These are phyloP conservation scores for Mangifera indica DNA, from an alignment of 345 rosid genomes.

Conservation along the genomic window DNA sequence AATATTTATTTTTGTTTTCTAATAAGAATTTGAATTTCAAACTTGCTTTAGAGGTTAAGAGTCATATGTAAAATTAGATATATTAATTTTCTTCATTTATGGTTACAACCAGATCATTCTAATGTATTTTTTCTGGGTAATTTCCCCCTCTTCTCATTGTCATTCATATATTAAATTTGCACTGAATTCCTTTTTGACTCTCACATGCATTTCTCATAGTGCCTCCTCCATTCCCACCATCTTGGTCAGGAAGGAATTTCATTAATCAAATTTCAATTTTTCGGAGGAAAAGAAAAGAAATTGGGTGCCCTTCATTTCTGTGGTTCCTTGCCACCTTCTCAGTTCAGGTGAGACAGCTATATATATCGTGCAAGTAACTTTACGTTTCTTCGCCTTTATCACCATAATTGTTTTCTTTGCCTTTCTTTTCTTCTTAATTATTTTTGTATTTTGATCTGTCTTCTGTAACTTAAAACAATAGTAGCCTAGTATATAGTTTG, in stretches of 20 bases:
- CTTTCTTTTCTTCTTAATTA: not conserved
- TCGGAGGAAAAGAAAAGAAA: constrained; percentile 46
- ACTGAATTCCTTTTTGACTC: constrained; percentile 22
- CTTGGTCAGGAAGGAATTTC: constrained; percentile 74
- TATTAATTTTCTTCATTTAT: not conserved
- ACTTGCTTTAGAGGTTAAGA: not conserved
- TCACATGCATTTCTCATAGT: constrained; percentile 47
- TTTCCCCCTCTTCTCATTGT: constrained; percentile 2
- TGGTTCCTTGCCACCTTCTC: constrained; percentile 68
- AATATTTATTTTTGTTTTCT: too few species aligned
- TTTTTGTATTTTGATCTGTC: not conserved
- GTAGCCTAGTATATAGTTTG: not conserved
- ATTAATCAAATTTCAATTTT: constrained; percentile 53
- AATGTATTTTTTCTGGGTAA: not conserved
- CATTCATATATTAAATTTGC: constrained; percentile 15
- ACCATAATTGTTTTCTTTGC: not conserved
- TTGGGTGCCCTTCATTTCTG: constrained; percentile 73
- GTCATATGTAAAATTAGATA: not conserved
- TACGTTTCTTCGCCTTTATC: not conserved
- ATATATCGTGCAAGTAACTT: constrained; percentile 2
- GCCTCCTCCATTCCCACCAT: constrained; percentile 84
- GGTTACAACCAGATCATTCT: not conserved
- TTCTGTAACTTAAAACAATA: not conserved
- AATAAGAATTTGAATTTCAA: not conserved
- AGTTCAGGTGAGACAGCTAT: constrained; percentile 54